Evolutionary conservation across 2,329 filamentous ascomycete species (phyloP), one percentile per base, ranked within the genome.

Genomic region (Venturiaceae sp.): DNA sequence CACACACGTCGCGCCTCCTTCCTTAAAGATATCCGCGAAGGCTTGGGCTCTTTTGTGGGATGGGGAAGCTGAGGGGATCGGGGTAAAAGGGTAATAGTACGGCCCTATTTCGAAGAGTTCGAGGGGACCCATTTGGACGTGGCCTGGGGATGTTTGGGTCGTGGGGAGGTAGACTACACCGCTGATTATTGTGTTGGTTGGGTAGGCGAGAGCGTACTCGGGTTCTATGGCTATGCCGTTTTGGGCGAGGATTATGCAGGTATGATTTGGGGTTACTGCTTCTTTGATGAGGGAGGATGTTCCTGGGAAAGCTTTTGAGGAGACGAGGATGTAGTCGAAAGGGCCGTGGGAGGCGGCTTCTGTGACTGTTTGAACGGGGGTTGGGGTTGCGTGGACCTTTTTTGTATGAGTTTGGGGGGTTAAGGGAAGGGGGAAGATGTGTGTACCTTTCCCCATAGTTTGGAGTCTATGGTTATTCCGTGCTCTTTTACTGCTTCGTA

Each of bases 141-240:
- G n/a, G 5, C 75, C 81, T 0, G 76, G 78, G 0, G 68, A 63
- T 16, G 72, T 73, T 62, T 83, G 80, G 0, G 78, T 79, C 0
- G 73, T 74, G 3, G 79, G 77, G 5, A 82, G 69, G 63, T 83
- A 83, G 21, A 78, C 75, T 1, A 84, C 81, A 39, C 77, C 78
- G 44, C 78, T 82, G 6, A 85, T 64, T 23, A 86, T 73, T 0
- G 80, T 77, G 33, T 77, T 79, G 0, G 65, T 57, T 0, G 81
- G 80, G 62, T 81, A 85, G 0, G 69, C 67, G 0, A 65, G 62
- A 0, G 68, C 64, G 55, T 83, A 83, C 16, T 80, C 77, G 9
- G 79, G 74, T 64, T 86, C 83, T 60, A 84, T 83, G 1, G 74
- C 77, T 37, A 85, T 78, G 0, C 83, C 83, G 63, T 85, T 85